Evolutionary conservation across 345 rosid genomes (phyloP).

Genomic region (Aethionema arabicum): DNA sequence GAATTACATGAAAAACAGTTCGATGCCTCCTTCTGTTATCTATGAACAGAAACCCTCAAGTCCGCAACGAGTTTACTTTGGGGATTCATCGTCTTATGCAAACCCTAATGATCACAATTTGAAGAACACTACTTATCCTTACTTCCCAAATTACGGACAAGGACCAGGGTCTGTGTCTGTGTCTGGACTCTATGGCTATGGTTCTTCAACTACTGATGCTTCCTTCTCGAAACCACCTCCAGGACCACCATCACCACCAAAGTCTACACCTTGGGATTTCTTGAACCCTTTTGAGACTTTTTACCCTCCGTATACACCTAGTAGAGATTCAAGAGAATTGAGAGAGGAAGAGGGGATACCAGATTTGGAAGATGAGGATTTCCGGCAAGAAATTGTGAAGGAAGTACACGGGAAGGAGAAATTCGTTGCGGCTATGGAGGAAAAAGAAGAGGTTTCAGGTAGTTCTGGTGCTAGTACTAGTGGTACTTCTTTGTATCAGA

Average conservation of each 20-base stretch:
- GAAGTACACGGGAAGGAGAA: conserved; percentile 59
- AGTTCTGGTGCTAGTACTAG: conserved; percentile 8
- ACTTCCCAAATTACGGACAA: conserved; percentile 35
- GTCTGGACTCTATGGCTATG: conserved; percentile 11
- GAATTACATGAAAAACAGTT: conserved; percentile 78
- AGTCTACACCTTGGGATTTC: conserved; percentile 67
- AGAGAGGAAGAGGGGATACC: conserved; percentile 93
- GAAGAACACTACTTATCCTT: conserved; percentile 23
- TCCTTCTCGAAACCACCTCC: conserved; percentile 60
- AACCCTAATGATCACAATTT: conserved; percentile 26
- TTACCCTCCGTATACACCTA: conserved; percentile 49
- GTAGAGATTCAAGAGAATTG: conserved; percentile 62
- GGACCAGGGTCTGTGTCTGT: conserved; percentile 31
- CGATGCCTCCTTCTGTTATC: conserved; percentile 55
- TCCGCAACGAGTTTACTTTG: conserved; percentile 54
- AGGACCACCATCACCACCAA: conserved; percentile 66
- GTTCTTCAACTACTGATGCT: conserved; percentile 35
- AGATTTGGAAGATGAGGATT: conserved; percentile 80
- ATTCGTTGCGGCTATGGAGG: conserved; percentile 28
- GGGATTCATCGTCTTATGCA: conserved; percentile 58
- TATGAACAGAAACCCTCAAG: conserved; percentile 61
- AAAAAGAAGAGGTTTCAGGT: conserved; percentile 17
- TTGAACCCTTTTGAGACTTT: conserved; percentile 52
- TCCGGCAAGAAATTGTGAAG: conserved; percentile 60
- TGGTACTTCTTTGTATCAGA: conserved; percentile 30